Conservation (phyloP, 1,284 basidiomycete genomes). For the Thelephora terrestris region DNA sequence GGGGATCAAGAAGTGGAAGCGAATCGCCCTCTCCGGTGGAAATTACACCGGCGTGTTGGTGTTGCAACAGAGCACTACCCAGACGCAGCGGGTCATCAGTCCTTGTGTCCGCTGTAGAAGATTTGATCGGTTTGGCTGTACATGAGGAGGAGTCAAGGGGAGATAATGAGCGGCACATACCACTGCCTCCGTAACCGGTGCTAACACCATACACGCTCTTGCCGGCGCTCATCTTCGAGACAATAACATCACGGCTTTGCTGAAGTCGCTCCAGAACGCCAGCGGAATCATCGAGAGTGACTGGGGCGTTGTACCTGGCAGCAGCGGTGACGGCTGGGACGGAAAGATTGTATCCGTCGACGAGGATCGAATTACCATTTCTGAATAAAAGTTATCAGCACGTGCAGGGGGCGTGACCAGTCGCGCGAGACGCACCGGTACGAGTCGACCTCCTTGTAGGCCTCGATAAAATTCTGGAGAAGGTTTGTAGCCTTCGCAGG, state of each 20-base stretch:
- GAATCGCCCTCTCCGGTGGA: slow-evolving; percentile 37
- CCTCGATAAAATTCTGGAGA: slow-evolving; percentile 19
- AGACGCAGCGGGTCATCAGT: slow-evolving; percentile 60
- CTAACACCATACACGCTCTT: slow-evolving; percentile 74
- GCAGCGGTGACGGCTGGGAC: slow-evolving; percentile 66
- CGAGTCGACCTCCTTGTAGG: slow-evolving; percentile 16
- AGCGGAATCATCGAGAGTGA: slow-evolving; percentile 42
- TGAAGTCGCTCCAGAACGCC: slow-evolving; percentile 39
- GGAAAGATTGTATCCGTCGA: slow-evolving; percentile 64
- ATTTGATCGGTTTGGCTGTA: slow-evolving; percentile 21
- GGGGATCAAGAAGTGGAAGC: slow-evolving; percentile 55
- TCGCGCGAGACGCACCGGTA: slow-evolving; percentile 17
- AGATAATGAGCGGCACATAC: slow-evolving; percentile 25
- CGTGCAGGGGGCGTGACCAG: not conserved
- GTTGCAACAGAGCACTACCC: slow-evolving; percentile 70
- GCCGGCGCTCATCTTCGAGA: slow-evolving; percentile 55
- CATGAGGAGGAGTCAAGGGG: slow-evolving; percentile 4
- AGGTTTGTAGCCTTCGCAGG: slow-evolving; percentile 9
- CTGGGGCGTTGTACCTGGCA: slow-evolving; percentile 49
- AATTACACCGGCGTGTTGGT: slow-evolving; percentile 65
- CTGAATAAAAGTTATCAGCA: slow-evolving; percentile 22
- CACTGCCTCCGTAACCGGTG: slow-evolving; percentile 75
- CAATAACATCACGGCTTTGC: slow-evolving; percentile 51
- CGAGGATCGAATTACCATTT: slow-evolving; percentile 45
- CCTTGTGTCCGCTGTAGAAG: slow-evolving; percentile 47